A percentile compares a stretch with the other conserved stretches of the same genome.
Evolutionary conservation across 306 rosid genomes (phyloP).

Genomic region (Rubus parviflorus): DNA sequence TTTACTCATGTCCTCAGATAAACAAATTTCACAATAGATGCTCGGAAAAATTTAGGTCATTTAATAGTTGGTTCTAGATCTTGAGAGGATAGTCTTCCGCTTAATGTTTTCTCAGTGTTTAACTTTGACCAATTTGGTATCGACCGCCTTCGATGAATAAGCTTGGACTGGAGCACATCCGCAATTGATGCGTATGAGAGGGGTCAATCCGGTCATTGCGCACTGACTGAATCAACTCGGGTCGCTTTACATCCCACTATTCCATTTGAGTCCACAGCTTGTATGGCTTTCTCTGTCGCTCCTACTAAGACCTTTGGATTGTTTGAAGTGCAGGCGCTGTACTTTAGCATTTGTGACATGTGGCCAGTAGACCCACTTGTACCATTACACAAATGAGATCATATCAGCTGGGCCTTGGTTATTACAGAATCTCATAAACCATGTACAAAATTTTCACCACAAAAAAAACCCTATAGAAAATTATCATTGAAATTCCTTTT

Average conservation of each 20-base stretch:
- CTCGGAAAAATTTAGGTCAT: no score
- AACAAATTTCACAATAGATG: no score
- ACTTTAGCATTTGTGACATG: neutral
- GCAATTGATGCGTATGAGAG: neutral
- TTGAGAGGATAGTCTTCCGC: no score
- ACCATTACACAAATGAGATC: neutral
- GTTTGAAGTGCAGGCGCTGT: neutral
- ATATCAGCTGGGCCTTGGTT: constrained; percentile 4
- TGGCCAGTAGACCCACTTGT: neutral
- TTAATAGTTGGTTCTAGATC: no score
- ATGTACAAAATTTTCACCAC: neutral
- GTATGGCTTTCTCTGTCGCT: neutral
- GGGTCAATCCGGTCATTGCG: neutral
- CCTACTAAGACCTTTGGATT: neutral
- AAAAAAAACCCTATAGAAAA: no score
- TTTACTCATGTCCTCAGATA: no score
- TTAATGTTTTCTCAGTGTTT: no score
- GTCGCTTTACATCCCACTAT: neutral
- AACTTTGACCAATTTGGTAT: no score
- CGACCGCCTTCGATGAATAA: neutral
- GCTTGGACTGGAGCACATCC: neutral
- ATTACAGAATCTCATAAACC: neutral
- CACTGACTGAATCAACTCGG: neutral
- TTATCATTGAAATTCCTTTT: no score
- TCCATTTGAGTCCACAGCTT: neutral